Conservation (phyloP, 768 basidiomycete genomes). For the Leccinum rimulosum region DNA sequence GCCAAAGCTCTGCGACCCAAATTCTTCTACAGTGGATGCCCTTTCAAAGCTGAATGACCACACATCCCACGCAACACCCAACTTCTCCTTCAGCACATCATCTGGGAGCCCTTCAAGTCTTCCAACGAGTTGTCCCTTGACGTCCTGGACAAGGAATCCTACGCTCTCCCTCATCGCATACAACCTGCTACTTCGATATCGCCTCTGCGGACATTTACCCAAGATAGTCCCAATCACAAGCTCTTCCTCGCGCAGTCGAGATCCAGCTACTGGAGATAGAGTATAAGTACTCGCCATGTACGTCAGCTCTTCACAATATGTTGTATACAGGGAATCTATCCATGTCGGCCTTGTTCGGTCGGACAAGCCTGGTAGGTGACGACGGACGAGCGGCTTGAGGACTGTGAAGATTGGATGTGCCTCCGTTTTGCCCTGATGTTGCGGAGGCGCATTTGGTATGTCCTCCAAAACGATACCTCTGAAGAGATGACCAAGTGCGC, state of each 20-base stretch:
- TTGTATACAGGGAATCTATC: constrained; percentile 19
- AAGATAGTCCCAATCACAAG: constrained; percentile 73
- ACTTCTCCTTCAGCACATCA: constrained; percentile 34
- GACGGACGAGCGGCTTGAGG: constrained; percentile 22
- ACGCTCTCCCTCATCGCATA: constrained; percentile 63
- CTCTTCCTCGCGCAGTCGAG: constrained; percentile 66
- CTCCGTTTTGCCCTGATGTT: constrained; percentile 13
- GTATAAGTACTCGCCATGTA: constrained; percentile 73
- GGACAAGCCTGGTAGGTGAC: constrained; percentile 14
- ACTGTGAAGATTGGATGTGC: constrained; percentile 32
- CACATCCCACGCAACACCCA: constrained; percentile 60
- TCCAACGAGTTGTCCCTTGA: constrained; percentile 39
- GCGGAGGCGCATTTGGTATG: constrained; percentile 17
- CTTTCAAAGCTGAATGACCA: constrained; percentile 57
- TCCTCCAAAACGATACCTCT: constrained; percentile 55
- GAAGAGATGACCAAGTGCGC: constrained; percentile 71
- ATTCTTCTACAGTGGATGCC: constrained; percentile 28
- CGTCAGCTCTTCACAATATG: constrained; percentile 61
- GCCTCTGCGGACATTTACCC: constrained; percentile 60
- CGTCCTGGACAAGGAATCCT: constrained; percentile 48
- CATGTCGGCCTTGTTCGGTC: neutral
- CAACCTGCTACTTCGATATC: constrained; percentile 57
- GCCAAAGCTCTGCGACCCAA: constrained; percentile 65
- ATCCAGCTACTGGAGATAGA: constrained; percentile 53
- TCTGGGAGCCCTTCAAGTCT: constrained; percentile 23